Conservation (phyloP, 371 early-diverging fungal species). For the Nematocida homosporus region DNA sequence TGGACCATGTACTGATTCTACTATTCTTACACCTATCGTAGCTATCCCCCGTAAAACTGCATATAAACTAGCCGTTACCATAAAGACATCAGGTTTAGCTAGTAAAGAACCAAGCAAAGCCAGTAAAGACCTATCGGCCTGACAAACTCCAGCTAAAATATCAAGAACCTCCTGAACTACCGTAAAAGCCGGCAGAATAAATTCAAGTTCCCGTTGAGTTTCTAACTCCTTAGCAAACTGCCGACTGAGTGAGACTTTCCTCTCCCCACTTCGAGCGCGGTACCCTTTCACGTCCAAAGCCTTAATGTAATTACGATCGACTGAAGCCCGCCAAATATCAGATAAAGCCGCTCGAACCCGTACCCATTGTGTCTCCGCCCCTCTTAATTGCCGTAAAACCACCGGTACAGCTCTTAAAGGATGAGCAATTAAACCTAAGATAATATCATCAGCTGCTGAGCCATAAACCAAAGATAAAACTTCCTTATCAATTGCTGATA, state of each 20-base stretch:
- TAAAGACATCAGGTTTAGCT: constrained; percentile 61
- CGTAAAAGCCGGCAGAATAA: constrained; percentile 59
- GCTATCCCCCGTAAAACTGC: constrained; percentile 78
- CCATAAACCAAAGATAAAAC: constrained; percentile 71
- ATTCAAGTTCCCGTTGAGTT: constrained; percentile 69
- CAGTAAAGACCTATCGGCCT: constrained; percentile 44
- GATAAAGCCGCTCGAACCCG: constrained; percentile 76
- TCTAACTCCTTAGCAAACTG: constrained; percentile 79
- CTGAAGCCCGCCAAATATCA: constrained; percentile 87
- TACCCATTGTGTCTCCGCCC: constrained; percentile 91
- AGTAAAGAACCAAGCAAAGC: constrained; percentile 22
- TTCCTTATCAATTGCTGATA: constrained; percentile 70
- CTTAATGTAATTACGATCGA: constrained; percentile 85
- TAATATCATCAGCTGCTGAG: constrained; percentile 57
- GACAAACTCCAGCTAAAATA: constrained; percentile 66
- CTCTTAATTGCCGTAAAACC: constrained; percentile 84
- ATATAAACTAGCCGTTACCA: constrained; percentile 76
- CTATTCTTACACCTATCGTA: constrained; percentile 75
- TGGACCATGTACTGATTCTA: constrained; percentile 72
- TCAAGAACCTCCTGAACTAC: constrained; percentile 59
- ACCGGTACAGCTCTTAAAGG: constrained; percentile 86
- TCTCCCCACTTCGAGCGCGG: constrained; percentile 79
- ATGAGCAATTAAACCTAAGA: constrained; percentile 77
- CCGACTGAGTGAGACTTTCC: constrained; percentile 74
- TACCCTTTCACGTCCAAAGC: constrained; percentile 87